These are phyloP conservation scores for Gossypium davidsonii DNA, from an alignment of 441 rosid genomes.

Conservation along the genomic window DNA sequence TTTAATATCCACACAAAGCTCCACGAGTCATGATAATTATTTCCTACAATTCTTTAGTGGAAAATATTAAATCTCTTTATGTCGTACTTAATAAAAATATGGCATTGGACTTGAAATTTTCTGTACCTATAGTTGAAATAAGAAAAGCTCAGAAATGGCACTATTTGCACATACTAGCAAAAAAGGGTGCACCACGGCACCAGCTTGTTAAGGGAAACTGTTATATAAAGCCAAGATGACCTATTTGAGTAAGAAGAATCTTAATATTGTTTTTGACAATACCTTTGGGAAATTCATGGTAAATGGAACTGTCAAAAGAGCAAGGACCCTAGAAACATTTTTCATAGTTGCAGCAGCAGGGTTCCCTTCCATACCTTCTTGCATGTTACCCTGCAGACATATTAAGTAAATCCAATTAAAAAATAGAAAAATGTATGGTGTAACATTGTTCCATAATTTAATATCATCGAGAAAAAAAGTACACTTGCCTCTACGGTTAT, in stretches of 20 bases:
- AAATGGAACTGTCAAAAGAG: constrained; percentile 56
- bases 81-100: too few relatives aligned
- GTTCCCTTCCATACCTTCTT: constrained; percentile 85
- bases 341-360: constrained; percentile 46
- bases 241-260: neutral
- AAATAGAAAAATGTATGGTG: neutral
- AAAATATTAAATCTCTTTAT: too few relatives aligned
- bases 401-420: constrained; percentile 1
- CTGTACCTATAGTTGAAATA: too few relatives aligned
- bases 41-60: too few relatives aligned
- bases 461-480: constrained; percentile 6
- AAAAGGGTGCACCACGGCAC: too few relatives aligned
- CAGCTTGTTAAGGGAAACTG: too few relatives aligned
- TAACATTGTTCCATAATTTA: neutral
- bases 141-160: too few relatives aligned
- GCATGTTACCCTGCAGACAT: constrained; percentile 24
- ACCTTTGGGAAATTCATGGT: constrained; percentile 72
- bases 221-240: neutral
- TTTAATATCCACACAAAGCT: too few relatives aligned
- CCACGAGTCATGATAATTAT: too few relatives aligned
- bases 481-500: constrained; percentile 70
- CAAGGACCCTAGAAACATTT: constrained; percentile 46
- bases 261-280: neutral
- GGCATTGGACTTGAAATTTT: too few relatives aligned
- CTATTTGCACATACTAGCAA: too few relatives aligned